phyloP scores from a whole-genome alignment of 2,329 filamentous ascomycete species.

The Sclerotinia nivalis region DNA sequence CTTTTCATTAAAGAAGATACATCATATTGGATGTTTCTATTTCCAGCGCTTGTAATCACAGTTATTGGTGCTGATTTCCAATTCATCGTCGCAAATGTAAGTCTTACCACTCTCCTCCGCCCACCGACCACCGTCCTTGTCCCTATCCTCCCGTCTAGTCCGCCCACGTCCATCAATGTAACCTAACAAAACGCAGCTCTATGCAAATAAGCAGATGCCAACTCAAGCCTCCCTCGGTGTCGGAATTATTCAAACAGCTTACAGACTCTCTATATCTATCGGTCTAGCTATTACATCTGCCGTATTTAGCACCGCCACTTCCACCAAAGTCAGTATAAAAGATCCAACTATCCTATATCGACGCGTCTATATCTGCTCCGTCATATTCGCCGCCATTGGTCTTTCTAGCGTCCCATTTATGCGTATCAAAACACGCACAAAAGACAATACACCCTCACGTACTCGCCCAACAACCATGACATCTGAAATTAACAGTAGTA shows the following conservation, averaged over 20 bases:
- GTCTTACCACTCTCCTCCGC: conserved; percentile 29
- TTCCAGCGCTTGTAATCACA: conserved; percentile 59
- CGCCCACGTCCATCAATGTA: fast-evolving
- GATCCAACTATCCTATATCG: conserved; percentile 52
- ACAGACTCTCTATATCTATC: conserved; percentile 49
- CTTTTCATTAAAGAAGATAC: conserved; percentile 56
- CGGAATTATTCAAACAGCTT: conserved; percentile 67
- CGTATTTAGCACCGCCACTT: conserved; percentile 45
- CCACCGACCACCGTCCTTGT: background rate
- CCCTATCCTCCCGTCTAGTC: background rate
- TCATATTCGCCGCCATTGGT: conserved; percentile 47
- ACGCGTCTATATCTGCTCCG: conserved; percentile 52
- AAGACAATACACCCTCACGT: background rate
- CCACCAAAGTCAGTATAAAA: conserved; percentile 36
- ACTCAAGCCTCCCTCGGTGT: conserved; percentile 63
- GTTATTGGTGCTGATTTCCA: conserved; percentile 69
- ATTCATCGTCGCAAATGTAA: conserved; percentile 68
- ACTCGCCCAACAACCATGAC: background rate
- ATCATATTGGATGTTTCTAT: conserved; percentile 66
- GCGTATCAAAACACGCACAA: conserved; percentile 46
- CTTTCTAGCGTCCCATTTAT: conserved; percentile 54
- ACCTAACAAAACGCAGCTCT: conserved; percentile 52
- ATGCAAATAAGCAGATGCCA: conserved; percentile 66
- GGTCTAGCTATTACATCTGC: conserved; percentile 64
- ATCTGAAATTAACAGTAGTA: background rate